Percentiles rank a stretch among this genome's conserved stretches.
Evolutionary conservation across 2,329 filamentous ascomycete species (phyloP).

Genomic region (Epichloe hybrida): DNA sequence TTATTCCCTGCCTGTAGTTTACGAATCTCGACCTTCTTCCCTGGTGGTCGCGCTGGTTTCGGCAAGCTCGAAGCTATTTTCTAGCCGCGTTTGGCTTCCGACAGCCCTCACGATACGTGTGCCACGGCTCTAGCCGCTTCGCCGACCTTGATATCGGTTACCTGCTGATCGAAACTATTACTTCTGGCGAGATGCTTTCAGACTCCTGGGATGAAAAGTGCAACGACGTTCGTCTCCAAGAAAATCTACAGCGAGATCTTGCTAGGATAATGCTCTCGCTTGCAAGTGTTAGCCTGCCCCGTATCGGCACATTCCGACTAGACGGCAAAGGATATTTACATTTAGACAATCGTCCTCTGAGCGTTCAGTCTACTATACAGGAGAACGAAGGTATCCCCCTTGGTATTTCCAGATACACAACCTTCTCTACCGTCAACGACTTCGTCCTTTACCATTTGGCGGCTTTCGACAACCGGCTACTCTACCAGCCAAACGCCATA

Average conservation of each 20-base stretch:
- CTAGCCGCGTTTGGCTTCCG: slow-evolving; percentile 4
- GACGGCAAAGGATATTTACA: slow-evolving; percentile 17
- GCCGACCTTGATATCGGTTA: slow-evolving; percentile 9
- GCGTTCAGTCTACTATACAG: neutral
- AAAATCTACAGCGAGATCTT: slow-evolving; percentile 18
- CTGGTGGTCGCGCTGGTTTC: neutral
- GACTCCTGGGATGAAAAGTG: neutral
- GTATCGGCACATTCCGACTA: slow-evolving; percentile 16
- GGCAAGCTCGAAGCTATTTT: neutral
- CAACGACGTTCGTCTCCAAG: slow-evolving; percentile 3
- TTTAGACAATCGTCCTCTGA: slow-evolving; percentile 11
- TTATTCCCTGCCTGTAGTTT: neutral
- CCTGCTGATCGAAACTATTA: slow-evolving; percentile 11
- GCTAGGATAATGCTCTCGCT: slow-evolving; percentile 17
- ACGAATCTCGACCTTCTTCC: neutral
- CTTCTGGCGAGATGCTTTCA: neutral
- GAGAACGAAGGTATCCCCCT: neutral
- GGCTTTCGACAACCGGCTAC: neutral
- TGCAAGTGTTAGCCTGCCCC: slow-evolving; percentile 14
- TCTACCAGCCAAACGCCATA: neutral
- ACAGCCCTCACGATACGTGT: slow-evolving; percentile 7
- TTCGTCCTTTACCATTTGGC: neutral
- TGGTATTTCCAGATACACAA: neutral
- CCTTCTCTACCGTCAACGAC: neutral
- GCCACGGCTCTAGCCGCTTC: slow-evolving; percentile 4